Evolutionary conservation across 495 filamentous ascomycete genomes (phyloP).

Genomic region (Podospora didyma): DNA sequence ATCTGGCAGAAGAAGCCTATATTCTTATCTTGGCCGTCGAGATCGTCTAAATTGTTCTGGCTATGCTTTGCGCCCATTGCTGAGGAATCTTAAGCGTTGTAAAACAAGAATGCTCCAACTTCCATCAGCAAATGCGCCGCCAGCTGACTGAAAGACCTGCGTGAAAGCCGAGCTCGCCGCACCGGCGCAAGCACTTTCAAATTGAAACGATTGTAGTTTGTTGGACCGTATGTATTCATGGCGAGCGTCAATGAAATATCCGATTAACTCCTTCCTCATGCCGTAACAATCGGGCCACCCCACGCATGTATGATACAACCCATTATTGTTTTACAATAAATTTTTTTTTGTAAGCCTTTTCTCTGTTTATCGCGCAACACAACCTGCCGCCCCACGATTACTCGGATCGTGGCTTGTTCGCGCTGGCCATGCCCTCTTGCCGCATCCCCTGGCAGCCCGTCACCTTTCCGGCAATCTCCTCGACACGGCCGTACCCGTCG

Average conservation of each 20-base stretch:
- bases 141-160: background rate
- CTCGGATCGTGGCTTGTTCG: background rate
- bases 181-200: too few relatives aligned
- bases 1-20: background rate
- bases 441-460: conserved; percentile 46
- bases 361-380: too few relatives aligned
- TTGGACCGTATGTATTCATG: background rate
- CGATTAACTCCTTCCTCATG: too few relatives aligned
- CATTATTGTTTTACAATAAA: too few relatives aligned
- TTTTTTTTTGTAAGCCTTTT: background rate
- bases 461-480: conserved; percentile 39
- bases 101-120: background rate
- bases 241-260: too few relatives aligned
- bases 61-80: background rate
- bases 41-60: background rate
- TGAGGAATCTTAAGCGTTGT: background rate
- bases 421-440: conserved; percentile 42
- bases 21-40: background rate
- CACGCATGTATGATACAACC: too few relatives aligned
- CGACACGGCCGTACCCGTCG: conserved; percentile 39
- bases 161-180: too few relatives aligned
- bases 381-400: too few relatives aligned
- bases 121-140: background rate
- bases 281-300: too few relatives aligned
- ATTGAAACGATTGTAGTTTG: background rate